Evolutionary conservation across 2,329 filamentous ascomycete genomes (phyloP).

Genomic region (Penicillium freii): DNA sequence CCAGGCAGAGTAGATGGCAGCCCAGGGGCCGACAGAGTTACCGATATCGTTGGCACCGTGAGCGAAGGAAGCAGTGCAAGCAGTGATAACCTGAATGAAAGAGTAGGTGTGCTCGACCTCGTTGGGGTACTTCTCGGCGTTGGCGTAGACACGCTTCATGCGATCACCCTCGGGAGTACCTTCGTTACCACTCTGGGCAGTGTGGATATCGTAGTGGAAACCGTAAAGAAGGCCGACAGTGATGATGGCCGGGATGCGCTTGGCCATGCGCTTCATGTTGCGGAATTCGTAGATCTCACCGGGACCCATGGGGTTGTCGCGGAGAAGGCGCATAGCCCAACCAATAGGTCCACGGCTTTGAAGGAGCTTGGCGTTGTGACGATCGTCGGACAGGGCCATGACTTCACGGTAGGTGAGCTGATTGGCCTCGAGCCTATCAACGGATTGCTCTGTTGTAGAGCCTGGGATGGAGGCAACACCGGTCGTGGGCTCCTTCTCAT

Average conservation of each 20-base stretch:
- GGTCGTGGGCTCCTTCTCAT: constrained; percentile 22
- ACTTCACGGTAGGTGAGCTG: constrained; percentile 63
- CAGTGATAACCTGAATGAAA: constrained; percentile 55
- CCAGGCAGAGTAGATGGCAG: constrained; percentile 68
- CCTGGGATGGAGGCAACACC: constrained; percentile 18
- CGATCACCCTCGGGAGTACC: constrained; percentile 72
- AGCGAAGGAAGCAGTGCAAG: constrained; percentile 52
- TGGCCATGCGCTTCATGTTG: constrained; percentile 64
- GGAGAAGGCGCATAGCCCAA: constrained; percentile 78
- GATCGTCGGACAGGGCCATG: constrained; percentile 55
- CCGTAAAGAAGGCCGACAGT: constrained; percentile 67
- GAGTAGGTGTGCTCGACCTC: constrained; percentile 64
- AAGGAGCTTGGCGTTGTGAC: constrained; percentile 63
- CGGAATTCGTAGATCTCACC: constrained; percentile 71
- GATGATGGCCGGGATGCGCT: constrained; percentile 68
- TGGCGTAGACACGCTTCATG: constrained; percentile 66
- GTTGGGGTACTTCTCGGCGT: constrained; percentile 65
- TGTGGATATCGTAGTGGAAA: constrained; percentile 78
- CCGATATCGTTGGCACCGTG: constrained; percentile 76
- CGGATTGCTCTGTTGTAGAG: constrained; percentile 36
- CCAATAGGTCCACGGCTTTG: constrained; percentile 66
- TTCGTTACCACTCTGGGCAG: constrained; percentile 66
- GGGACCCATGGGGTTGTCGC: constrained; percentile 68
- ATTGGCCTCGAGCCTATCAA: constrained; percentile 49
- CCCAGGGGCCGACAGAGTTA: constrained; percentile 68